These are phyloP conservation scores for Aspergillus floridensis DNA, from an alignment of 2,329 filamentous ascomycete species.

Conservation along the genomic window DNA sequence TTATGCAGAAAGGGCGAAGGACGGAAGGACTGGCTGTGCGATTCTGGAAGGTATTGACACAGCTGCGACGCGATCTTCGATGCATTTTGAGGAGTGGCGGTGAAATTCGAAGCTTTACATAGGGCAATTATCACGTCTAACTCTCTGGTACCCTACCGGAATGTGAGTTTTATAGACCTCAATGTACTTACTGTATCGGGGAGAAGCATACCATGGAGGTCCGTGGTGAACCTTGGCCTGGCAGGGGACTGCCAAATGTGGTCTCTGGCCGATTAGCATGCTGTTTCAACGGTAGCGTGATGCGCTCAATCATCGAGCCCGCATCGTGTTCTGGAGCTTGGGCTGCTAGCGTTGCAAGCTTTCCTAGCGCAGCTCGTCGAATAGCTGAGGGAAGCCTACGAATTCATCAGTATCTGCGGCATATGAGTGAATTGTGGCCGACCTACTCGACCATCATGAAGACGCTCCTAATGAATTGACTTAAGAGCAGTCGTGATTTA, in stretches of 20 bases:
- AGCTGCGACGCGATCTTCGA: constrained; percentile 76
- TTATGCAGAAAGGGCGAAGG: constrained; percentile 78
- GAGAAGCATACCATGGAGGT: constrained; percentile 37
- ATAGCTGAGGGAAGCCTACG: constrained; percentile 34
- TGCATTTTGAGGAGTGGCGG: constrained; percentile 69
- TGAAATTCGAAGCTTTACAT: constrained; percentile 79
- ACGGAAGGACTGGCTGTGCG: constrained; percentile 73
- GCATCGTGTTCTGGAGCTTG: constrained; percentile 28
- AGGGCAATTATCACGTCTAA: constrained; percentile 88
- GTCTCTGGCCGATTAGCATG: constrained; percentile 26
- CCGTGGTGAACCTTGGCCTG: constrained; percentile 37
- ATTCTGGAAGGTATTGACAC: constrained; percentile 79
- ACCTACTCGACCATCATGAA: constrained; percentile 35
- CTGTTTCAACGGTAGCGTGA: constrained; percentile 32
- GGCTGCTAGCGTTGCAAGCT: constrained; percentile 44
- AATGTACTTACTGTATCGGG: neutral
- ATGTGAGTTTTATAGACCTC: constrained; percentile 20
- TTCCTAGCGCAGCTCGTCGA: constrained; percentile 44
- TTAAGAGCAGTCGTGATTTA: neutral
- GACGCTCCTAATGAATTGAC: neutral
- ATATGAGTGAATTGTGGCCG: neutral
- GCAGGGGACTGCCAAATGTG: constrained; percentile 37
- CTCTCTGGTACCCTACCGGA: constrained; percentile 72
- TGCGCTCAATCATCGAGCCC: constrained; percentile 36
- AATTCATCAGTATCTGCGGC: constrained; percentile 12